Evolutionary conservation across 2,329 filamentous ascomycete genomes (phyloP).

Genomic region (Ophiosphaerella herpotricha): DNA sequence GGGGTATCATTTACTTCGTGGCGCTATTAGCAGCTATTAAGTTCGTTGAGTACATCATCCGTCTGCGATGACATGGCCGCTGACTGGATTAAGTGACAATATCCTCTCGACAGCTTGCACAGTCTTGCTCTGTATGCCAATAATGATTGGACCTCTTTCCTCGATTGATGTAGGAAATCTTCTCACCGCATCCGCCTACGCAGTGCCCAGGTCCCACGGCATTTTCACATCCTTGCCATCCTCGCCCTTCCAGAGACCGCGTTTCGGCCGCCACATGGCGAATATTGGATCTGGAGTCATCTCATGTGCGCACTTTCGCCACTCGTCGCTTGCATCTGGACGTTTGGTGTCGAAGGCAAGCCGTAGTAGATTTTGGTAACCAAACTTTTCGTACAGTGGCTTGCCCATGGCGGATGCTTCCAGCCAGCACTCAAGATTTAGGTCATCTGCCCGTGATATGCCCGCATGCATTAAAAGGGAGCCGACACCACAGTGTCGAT

Average conservation of each 20-base stretch:
- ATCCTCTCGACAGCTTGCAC: no score
- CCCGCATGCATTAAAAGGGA: slow-evolving; percentile 44
- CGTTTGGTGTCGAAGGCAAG: slow-evolving; percentile 36
- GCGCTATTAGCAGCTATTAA: background rate
- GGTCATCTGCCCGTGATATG: slow-evolving; percentile 37
- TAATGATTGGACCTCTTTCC: no score
- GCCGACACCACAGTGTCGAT: slow-evolving; percentile 45
- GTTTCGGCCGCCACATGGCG: slow-evolving; percentile 42
- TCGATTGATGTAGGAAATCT: background rate
- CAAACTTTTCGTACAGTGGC: slow-evolving; percentile 43
- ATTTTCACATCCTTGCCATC: slow-evolving; percentile 19
- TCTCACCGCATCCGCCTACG: background rate
- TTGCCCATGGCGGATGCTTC: slow-evolving; percentile 45
- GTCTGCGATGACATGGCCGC: background rate
- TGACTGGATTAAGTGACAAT: background rate
- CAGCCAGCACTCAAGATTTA: slow-evolving; percentile 45
- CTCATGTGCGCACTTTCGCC: slow-evolving; percentile 40
- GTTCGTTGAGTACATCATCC: background rate
- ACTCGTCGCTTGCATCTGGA: slow-evolving; percentile 32
- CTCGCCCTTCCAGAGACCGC: slow-evolving; percentile 18
- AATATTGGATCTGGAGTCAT: slow-evolving; percentile 35
- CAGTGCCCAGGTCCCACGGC: slow-evolving; percentile 28
- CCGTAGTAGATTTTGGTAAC: slow-evolving; percentile 34
- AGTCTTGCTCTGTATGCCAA: no score
- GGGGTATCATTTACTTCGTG: slow-evolving; percentile 1